Evolutionary conservation across 2,329 filamentous ascomycete species (phyloP), one percentile per base, ranked within the genome.

Genomic region (Clarireedia homoeocarpa): DNA sequence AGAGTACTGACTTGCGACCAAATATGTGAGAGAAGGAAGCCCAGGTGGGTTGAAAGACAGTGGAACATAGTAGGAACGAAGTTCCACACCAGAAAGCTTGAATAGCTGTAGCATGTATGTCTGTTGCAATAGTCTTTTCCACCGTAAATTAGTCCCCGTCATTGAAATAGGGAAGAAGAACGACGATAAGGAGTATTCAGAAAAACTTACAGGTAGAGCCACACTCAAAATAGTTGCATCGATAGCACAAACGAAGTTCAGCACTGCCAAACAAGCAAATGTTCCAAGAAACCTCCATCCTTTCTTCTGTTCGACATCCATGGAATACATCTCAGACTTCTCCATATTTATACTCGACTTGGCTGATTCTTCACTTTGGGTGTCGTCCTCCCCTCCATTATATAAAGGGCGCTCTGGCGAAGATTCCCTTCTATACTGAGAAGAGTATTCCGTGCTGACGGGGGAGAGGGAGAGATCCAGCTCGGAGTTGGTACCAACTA

Each of bases 1-100:
- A 46, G 2, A 66, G 52, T 1, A 65, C 58, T 17, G 58, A 44
- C 48, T 65, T 63, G 15, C 63, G 55, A 5, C 61, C 62, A 45
- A 62, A 57, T 23, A 66, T 62, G 38, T 65, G 55, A 15, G 60
- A 66, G 47, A 67, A 61, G 9, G 61, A 62, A 24, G 61, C 61
- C 60, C 56, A 66, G 23, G 70, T 68, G 50, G 80, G 82, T 63
- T 84, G 77, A 45, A 81, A 74, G 40, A 83, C 77, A 0, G 84
- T 82, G 52, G 79, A 82, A 81, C 78, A 61, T 48, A 88, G 77
- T 3, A 89, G 73, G 61, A 85, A 89, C 17, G 81, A 81, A 6
- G 84, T 59, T 12, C 84, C 85, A 14, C 82, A 77, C 85, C 84
- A 88, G 64, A 87, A 88, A 0, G 82, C 81, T 69, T 86, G 74